phyloP scores from a whole-genome alignment of 208 protist genomes.

The Blastocrithidia nonstop region DNA sequence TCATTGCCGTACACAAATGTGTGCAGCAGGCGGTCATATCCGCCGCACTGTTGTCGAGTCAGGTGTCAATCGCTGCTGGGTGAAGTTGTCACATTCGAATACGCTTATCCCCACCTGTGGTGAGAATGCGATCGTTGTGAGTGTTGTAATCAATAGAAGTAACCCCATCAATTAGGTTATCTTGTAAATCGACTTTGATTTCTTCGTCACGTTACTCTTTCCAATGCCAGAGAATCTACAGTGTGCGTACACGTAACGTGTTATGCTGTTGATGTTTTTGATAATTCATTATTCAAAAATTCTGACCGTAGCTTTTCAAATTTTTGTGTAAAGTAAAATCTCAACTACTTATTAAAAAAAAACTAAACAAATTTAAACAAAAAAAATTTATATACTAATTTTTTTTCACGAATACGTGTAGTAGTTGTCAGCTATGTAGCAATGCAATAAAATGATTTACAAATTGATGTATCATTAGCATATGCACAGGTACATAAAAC shows the following conservation, averaged over 20 bases:
- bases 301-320: no score
- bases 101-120: conserved; percentile 64
- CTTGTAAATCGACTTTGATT: conserved; percentile 48
- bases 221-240: conserved; percentile 78
- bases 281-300: no score
- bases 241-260: conserved; percentile 56
- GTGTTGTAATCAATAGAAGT: conserved; percentile 60
- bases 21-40: conserved; percentile 58
- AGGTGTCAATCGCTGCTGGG: conserved; percentile 20
- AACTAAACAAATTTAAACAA: no score
- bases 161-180: conserved; percentile 50
- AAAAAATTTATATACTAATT: no score
- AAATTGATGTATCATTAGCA: no score
- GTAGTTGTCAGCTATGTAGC: no score
- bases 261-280: no score
- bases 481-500: no score
- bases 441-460: no score
- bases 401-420: no score
- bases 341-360: no score
- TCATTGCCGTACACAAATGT: conserved; percentile 39
- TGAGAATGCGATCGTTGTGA: conserved; percentile 38
- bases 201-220: conserved; percentile 63
- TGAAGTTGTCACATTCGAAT: conserved; percentile 55
- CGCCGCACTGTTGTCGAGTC: conserved; percentile 28
- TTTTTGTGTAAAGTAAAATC: no score